Percentiles rank a stretch among this genome's conserved stretches.
These are phyloP conservation scores for Geranium incanum DNA, from an alignment of 441 rosid genomes.

Conservation along the genomic window DNA sequence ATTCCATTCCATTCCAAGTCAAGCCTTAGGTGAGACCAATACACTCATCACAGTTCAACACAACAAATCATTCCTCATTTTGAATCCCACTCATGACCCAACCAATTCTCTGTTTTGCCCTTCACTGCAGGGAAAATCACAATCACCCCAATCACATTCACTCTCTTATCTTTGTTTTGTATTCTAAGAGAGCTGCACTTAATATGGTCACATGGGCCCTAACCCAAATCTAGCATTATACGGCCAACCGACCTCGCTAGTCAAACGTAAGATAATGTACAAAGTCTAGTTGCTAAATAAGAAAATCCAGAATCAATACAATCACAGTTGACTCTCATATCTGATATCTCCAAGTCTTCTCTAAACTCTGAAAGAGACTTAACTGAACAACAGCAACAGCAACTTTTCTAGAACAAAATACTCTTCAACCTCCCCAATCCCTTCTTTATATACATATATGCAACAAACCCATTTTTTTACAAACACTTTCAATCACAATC, in stretches of 20 bases:
- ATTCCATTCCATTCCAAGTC: not conserved
- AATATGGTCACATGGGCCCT: conserved; percentile 6
- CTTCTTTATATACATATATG: conserved; percentile 3
- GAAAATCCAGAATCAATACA: not conserved
- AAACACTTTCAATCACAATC: not conserved
- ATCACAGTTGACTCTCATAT: not conserved
- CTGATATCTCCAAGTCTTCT: not conserved
- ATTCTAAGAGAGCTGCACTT: not conserved
- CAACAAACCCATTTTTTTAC: not conserved
- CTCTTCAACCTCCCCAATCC: not conserved
- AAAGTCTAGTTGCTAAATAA: not conserved
- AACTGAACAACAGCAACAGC: not conserved
- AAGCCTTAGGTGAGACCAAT: not conserved
- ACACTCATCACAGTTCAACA: too few relatives aligned
- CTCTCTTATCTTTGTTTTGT: not conserved
- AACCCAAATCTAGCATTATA: not conserved
- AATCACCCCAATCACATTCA: not conserved
- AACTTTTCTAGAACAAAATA: not conserved
- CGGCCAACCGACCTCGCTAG: not conserved
- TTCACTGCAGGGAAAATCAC: not conserved
- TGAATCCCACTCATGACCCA: not conserved
- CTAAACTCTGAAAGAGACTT: not conserved
- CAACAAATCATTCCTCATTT: not conserved
- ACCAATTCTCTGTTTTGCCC: not conserved
- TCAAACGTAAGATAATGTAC: not conserved